These are phyloP conservation scores for Salvia rosmarinus DNA, from an alignment of 257 asterid species.

Conservation along the genomic window DNA sequence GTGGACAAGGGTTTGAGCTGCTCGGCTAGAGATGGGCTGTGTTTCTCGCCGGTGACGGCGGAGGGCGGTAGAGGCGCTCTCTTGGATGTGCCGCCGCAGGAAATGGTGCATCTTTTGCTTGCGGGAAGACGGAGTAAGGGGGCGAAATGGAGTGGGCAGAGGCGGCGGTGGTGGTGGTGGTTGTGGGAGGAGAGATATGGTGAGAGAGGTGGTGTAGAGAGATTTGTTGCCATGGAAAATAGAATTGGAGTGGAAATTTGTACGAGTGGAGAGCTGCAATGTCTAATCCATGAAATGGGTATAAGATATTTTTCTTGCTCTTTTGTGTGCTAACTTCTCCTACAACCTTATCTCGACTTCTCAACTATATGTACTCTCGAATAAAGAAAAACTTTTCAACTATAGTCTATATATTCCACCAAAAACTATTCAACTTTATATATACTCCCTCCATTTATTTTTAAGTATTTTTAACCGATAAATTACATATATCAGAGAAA, in stretches of 20 bases:
- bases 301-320: background rate
- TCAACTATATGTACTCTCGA: background rate
- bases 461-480: too few relatives aligned
- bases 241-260: constrained; percentile 17
- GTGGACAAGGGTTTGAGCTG: constrained; percentile 81
- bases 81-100: constrained; percentile 48
- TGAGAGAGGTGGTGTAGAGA: constrained; percentile 48
- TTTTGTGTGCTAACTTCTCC: constrained; percentile 29
- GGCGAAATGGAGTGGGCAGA: constrained; percentile 26
- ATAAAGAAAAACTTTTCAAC: too few relatives aligned
- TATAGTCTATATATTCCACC: too few relatives aligned
- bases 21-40: constrained; percentile 71
- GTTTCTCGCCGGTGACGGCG: constrained; percentile 44
- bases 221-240: constrained; percentile 69
- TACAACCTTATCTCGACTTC: constrained; percentile 43
- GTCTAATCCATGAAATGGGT: constrained; percentile 4
- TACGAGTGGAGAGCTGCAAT: background rate
- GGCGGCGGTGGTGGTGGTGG: constrained; percentile 41
- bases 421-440: too few relatives aligned
- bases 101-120: constrained; percentile 47
- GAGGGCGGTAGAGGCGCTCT: constrained; percentile 44
- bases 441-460: too few relatives aligned
- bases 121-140: constrained; percentile 40
- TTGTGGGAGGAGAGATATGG: constrained; percentile 49
- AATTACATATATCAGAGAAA: too few relatives aligned